Evolutionary conservation across 1,139 yeast species (phyloP), one percentile per base, ranked within the genome.

Genomic region (Hansenula sp.): DNA sequence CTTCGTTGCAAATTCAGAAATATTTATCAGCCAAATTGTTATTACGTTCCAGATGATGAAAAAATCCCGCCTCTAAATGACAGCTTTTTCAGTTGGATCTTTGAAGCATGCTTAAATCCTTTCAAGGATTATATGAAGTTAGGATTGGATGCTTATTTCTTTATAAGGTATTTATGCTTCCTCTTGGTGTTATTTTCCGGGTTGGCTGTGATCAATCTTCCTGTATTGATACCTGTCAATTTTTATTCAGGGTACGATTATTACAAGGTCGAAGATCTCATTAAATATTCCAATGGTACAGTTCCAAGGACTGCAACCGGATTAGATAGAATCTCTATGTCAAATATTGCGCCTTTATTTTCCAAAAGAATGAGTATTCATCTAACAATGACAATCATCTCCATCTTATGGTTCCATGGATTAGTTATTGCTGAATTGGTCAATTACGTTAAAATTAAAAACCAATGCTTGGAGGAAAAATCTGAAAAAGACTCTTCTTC

Each of bases 131-230:
- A 76, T 54, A 54, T 71, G 35, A 57, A 68, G 4, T 60, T 70
- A 53, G 90, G 90, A 0, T 58, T 83, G n/a, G 91, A 84, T 59
- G 76, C 85, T 0, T 83, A 80, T 55, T 77, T 80, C 52, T 79
- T 83, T 50, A 53, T 83, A 4, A 60, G 90, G 43, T 83, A 71
- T 51, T 59, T 83, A 35, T 66, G 69, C 42, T 64, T 79, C 3
- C 52, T 82, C 19, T 57, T 75, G 31, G 51, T 74, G 2, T 71
- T 79, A 46, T 82, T 82, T 52, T 46, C 66, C 1, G 66, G 73
- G 0, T 61, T 81, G 21, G 80, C 86, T 0, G 42, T 71, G 1
- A 44, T 80, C 24, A 79, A 78, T 47, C 65, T 81, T 44, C 68
- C 81, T 0, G 64, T 82, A 0, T 62, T 84, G 28, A 54, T 81